phyloP scores from a whole-genome alignment of 2,329 filamentous ascomycete genomes.

The Colletotrichum gigasporum region DNA sequence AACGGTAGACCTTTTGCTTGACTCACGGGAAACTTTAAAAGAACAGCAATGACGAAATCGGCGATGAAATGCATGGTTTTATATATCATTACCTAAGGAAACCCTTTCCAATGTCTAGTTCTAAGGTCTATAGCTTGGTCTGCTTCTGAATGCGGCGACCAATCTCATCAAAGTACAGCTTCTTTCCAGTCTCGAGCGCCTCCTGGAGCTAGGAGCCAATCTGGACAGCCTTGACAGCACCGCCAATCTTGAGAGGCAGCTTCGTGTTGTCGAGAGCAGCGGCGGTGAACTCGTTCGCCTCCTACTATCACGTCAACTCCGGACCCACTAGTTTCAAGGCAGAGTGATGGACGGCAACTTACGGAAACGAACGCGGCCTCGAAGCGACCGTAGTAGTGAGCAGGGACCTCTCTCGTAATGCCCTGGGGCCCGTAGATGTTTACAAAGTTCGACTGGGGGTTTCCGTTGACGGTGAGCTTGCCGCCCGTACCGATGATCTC shows the following conservation, averaged over 20 bases:
- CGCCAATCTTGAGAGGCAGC: constrained; percentile 64
- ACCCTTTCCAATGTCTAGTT: not conserved
- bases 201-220: constrained; percentile 71
- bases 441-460: constrained; percentile 64
- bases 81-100: not conserved
- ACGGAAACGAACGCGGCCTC: constrained; percentile 66
- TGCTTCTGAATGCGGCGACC: constrained; percentile 53
- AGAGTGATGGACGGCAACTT: not conserved
- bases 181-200: constrained; percentile 61
- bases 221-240: constrained; percentile 67
- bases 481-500: constrained; percentile 75
- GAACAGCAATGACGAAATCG: no score
- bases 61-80: not conserved
- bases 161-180: constrained; percentile 66
- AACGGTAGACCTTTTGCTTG: no score
- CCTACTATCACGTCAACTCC: constrained; percentile 35
- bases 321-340: fast-evolving
- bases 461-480: constrained; percentile 69
- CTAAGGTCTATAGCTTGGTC: constrained; percentile 42
- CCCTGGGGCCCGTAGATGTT: constrained; percentile 63
- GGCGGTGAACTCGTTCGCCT: constrained; percentile 71
- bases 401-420: constrained; percentile 66
- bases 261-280: constrained; percentile 64
- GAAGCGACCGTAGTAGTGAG: constrained; percentile 71
- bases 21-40: no score